A percentile compares a stretch with the other conserved stretches of the same genome.
phyloP scores from a whole-genome alignment of 257 asterid species.

The Fraxinus cuspidata region DNA sequence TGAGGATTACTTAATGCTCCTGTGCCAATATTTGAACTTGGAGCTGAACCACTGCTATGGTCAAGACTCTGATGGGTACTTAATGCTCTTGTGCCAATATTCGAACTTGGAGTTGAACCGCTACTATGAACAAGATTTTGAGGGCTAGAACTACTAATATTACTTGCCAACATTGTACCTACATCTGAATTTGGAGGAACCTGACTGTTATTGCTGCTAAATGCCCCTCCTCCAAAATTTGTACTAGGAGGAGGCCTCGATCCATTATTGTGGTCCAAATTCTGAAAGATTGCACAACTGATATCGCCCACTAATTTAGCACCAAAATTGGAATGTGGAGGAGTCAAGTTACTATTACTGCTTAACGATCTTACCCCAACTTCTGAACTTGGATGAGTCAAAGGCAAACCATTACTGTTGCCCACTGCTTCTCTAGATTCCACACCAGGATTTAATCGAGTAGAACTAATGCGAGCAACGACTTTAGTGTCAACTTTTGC shows the following conservation, averaged over 20 bases:
- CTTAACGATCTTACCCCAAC: conserved; percentile 28
- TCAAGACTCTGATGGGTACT: neutral
- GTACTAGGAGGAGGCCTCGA: conserved; percentile 28
- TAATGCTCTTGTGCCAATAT: conserved; percentile 5
- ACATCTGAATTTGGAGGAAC: conserved; percentile 30
- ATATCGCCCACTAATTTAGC: conserved; percentile 31
- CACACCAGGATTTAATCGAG: conserved; percentile 9
- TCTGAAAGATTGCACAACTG: conserved; percentile 34
- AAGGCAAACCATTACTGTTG: conserved; percentile 35
- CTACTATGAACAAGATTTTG: conserved; percentile 6
- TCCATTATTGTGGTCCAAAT: conserved; percentile 28
- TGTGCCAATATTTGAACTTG: neutral
- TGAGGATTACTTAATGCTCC: neutral
- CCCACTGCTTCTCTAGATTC: conserved; percentile 34
- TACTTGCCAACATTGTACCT: conserved; percentile 32
- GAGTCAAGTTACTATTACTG: conserved; percentile 29
- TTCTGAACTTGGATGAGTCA: conserved; percentile 26
- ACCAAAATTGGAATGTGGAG: conserved; percentile 37
- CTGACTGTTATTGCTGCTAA: conserved; percentile 29
- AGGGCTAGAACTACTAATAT: conserved; percentile 31
- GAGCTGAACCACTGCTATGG: neutral
- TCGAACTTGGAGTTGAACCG: neutral
- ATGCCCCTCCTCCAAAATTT: conserved; percentile 34
- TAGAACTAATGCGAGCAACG: conserved; percentile 25
- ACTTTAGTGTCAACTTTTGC: conserved; percentile 38